phyloP scores from a whole-genome alignment of 192 early-diverging fungal species.

The Coemansia sp. region DNA sequence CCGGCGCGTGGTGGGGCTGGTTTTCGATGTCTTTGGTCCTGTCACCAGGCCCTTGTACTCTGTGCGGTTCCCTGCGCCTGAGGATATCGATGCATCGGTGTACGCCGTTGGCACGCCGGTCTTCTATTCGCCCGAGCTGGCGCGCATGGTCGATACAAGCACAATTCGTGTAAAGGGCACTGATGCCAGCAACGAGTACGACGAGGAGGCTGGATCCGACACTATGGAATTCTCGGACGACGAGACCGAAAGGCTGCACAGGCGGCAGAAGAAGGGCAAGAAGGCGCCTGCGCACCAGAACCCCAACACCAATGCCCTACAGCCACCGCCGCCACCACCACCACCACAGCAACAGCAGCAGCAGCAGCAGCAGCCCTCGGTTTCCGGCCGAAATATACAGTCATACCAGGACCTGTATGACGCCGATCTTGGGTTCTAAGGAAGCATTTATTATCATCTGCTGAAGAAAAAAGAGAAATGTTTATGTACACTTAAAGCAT shows the following conservation, averaged over 20 bases:
- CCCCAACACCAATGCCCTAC: background rate
- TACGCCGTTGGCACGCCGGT: conserved; percentile 58
- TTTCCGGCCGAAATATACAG: conserved; percentile 37
- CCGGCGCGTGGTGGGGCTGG: conserved; percentile 60
- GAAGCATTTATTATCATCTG: background rate
- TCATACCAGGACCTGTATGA: conserved; percentile 49
- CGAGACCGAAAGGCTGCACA: conserved; percentile 76
- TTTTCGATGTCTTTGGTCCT: conserved; percentile 95
- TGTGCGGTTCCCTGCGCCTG: conserved; percentile 68
- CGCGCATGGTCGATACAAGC: conserved; percentile 67
- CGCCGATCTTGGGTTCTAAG: conserved; percentile 41
- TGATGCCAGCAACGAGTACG: conserved; percentile 91
- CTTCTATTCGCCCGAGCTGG: conserved; percentile 65
- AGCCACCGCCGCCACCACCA: background rate
- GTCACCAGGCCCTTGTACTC: conserved; percentile 81
- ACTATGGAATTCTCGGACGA: conserved; percentile 96
- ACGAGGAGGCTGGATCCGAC: conserved; percentile 86
- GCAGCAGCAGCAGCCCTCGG: conserved; percentile 5
- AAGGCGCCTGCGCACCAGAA: background rate
- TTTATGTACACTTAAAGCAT: conserved; percentile 1
- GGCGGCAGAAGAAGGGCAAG: conserved; percentile 52
- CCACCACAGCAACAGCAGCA: too few species aligned
- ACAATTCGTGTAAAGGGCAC: conserved; percentile 72
- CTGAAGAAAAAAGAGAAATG: background rate
- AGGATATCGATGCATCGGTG: conserved; percentile 60